These are phyloP conservation scores for Picochlorum sp. DNA, from an alignment of 139 green algal genomes.

Conservation along the genomic window DNA sequence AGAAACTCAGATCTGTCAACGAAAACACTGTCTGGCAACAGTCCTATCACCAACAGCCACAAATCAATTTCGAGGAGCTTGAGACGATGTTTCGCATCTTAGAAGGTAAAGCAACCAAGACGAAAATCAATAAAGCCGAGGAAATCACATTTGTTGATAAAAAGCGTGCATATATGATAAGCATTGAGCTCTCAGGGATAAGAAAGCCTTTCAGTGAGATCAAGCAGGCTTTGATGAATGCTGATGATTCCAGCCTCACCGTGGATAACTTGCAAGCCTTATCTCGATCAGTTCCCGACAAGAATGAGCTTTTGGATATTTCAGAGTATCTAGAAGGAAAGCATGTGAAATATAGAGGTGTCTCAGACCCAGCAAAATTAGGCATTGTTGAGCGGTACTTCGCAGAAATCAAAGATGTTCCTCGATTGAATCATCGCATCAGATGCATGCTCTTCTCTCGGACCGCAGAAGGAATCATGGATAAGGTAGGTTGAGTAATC, in stretches of 20 bases:
- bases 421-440: conserved; percentile 58
- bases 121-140: conserved; percentile 5
- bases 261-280: conserved; percentile 60
- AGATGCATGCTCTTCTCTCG: conserved; percentile 54
- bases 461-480: conserved; percentile 28
- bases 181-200: conserved; percentile 69
- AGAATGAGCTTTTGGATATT: conserved; percentile 49
- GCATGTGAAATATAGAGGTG: conserved; percentile 45
- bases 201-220: conserved; percentile 53
- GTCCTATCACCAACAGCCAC: conserved; percentile 10
- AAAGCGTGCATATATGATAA: conserved; percentile 72
- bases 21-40: conserved; percentile 57
- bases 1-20: conserved; percentile 54
- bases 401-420: conserved; percentile 64
- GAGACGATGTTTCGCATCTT: conserved; percentile 49
- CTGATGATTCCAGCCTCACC: conserved; percentile 50
- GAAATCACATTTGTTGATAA: conserved; percentile 64
- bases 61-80: conserved; percentile 53
- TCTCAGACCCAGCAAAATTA: conserved; percentile 45
- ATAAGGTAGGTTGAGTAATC: conserved; percentile 15
- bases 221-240: conserved; percentile 45
- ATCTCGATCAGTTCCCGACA: conserved; percentile 42
- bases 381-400: conserved; percentile 75
- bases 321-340: conserved; percentile 43
- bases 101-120: conserved; percentile 14